These are phyloP conservation scores for Apiospora malaysiana DNA, from an alignment of 2,329 filamentous ascomycete genomes.

Conservation along the genomic window DNA sequence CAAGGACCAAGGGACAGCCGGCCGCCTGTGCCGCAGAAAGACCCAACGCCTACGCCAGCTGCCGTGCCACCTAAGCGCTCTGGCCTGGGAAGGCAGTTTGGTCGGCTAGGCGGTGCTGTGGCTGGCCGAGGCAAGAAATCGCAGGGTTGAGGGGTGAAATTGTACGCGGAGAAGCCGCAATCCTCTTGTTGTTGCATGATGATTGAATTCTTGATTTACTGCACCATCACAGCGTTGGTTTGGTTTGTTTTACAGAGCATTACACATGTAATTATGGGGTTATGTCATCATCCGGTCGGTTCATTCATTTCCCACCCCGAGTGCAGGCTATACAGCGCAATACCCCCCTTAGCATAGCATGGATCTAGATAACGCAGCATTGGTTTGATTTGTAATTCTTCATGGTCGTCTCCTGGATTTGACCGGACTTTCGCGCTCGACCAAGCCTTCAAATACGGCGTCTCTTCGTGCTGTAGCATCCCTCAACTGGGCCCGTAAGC, in stretches of 20 bases:
- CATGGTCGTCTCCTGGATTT: conserved; percentile 43
- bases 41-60: conserved; percentile 46
- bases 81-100: conserved; percentile 71
- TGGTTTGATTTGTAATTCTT: neutral
- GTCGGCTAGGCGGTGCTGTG: conserved; percentile 73
- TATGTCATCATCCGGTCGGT: conserved; percentile 12
- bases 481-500: conserved; percentile 68
- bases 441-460: conserved; percentile 74
- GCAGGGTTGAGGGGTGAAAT: conserved; percentile 34
- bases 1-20: conserved; percentile 44
- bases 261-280: conserved; percentile 10
- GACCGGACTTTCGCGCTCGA: conserved; percentile 64
- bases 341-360: conserved; percentile 21
- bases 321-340: conserved; percentile 18
- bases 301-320: conserved; percentile 11
- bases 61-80: conserved; percentile 62
- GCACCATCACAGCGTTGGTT: neutral
- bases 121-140: conserved; percentile 66
- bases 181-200: neutral
- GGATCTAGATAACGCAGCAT: conserved; percentile 13
- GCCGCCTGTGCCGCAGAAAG: conserved; percentile 56
- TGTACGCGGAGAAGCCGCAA: neutral
- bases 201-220: conserved; percentile 10
- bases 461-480: conserved; percentile 69
- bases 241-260: neutral